A percentile compares a stretch with the other conserved stretches of the same genome.
phyloP scores from a whole-genome alignment of 441 rosid genomes.

The Arabidopsis hybrid region DNA sequence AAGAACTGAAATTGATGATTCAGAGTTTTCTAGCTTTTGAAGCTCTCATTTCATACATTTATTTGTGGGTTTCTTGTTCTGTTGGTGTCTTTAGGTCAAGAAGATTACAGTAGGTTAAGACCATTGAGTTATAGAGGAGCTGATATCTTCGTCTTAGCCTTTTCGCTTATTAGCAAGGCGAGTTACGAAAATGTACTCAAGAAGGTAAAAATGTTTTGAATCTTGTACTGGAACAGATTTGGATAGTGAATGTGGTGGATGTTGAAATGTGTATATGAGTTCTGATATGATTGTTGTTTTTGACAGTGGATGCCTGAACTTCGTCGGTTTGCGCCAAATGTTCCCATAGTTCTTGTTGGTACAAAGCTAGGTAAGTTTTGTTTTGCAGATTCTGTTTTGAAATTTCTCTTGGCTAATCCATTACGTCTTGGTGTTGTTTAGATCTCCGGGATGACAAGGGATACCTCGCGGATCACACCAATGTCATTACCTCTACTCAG shows the following conservation, averaged over 20 bases:
- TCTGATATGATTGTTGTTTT: constrained; percentile 19
- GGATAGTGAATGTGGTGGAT: constrained; percentile 3
- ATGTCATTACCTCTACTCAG: constrained; percentile 77
- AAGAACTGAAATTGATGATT: constrained; percentile 11
- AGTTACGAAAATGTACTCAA: constrained; percentile 96
- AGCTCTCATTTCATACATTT: not conserved
- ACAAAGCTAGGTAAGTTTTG: constrained; percentile 75
- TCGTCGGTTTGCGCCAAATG: constrained; percentile 89
- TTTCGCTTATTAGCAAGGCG: constrained; percentile 90
- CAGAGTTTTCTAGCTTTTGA: constrained; percentile 4
- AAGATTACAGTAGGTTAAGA: constrained; percentile 95
- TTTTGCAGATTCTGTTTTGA: not conserved
- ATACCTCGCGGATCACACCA: constrained; percentile 70
- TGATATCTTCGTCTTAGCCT: constrained; percentile 89
- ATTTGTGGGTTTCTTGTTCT: not conserved
- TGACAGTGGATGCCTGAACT: constrained; percentile 98
- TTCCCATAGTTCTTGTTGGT: constrained; percentile 95
- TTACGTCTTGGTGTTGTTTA: constrained; percentile 31
- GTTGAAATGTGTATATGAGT: constrained; percentile 21
- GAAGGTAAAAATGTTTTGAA: constrained; percentile 63
- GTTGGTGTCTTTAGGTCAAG: constrained; percentile 71
- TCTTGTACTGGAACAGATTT: not conserved
- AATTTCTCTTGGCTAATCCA: constrained; percentile 4
- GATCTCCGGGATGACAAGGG: constrained; percentile 91
- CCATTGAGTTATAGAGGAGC: constrained; percentile 98